Base-by-base conservation (phyloP, 306 rosid species). In the Lathyrus sativus region DNA sequence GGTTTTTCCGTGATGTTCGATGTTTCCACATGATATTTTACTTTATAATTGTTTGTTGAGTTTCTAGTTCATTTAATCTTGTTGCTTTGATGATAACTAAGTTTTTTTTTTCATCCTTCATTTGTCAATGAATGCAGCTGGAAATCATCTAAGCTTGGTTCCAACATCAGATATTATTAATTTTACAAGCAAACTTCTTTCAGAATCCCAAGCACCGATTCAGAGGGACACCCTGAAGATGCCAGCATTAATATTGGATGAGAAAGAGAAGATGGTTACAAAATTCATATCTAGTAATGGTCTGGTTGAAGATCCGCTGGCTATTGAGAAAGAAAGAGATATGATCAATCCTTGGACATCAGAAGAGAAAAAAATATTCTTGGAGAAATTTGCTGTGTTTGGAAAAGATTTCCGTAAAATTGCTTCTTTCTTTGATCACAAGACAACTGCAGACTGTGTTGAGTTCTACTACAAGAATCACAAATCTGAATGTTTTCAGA, bases 381-480 rank as follows among this genome's bases (percentile, higher is more conserved):
- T 88, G 78, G 92, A 87, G 68, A 88, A 95, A 77, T 79, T 82
- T 28, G 84, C 83, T 54, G 65, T 51, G 2, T 77, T 68, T 28
- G 97, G 99, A 73, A 95, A 95, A 81, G 91, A 95, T 77, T 95
- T 95, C 59, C 73, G 81, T 22, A 90, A 83, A 80, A 85, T 95
- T 60, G 85, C 99, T 44, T 88, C 91, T 33, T 95, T 83, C 69
- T 87, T 95, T 17, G 84, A 82, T 51, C 96, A 88, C 85, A 95
- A 88, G 85, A 91, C 99, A 67, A 91, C 87, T 10, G 99, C 99
- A 0, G 99, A 95, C 63, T 95, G 97, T 84, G 86, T 95, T 9
- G 91, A 95, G 74, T 95, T 88, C 77, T 95, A 95, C 76, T 95
- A 95, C 87, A 95, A 89, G 71, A 86, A 91, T 50, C 99, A 91